Evolutionary conservation across 768 basidiomycete species (phyloP).

Genomic region (Mycena indigotica): DNA sequence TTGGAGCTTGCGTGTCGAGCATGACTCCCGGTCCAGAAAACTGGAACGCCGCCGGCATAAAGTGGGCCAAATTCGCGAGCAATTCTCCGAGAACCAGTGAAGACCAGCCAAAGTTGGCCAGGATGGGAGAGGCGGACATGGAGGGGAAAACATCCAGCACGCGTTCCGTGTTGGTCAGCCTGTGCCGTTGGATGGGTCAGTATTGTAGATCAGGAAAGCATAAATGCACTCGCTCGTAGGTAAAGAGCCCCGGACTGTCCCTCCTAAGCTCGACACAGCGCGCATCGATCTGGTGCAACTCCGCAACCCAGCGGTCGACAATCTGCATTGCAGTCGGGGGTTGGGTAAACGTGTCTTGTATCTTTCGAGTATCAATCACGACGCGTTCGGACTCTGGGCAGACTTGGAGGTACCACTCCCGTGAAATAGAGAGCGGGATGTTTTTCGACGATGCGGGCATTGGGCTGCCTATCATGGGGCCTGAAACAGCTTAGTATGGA

Average conservation of each 20-base stretch:
- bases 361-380: background rate
- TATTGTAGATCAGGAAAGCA: background rate
- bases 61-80: slow-evolving; percentile 46
- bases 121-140: slow-evolving; percentile 48
- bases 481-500: slow-evolving; percentile 21
- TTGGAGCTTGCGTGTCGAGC: slow-evolving; percentile 23
- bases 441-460: slow-evolving; percentile 34
- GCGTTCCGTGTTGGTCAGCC: slow-evolving; percentile 51
- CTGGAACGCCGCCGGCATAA: too few species aligned
- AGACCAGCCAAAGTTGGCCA: slow-evolving; percentile 64
- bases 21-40: too few species aligned
- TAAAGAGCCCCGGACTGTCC: slow-evolving; percentile 46
- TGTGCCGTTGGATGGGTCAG: slow-evolving; percentile 25
- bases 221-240: slow-evolving; percentile 48
- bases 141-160: slow-evolving; percentile 49
- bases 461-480: slow-evolving; percentile 47
- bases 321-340: slow-evolving; percentile 36
- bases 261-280: slow-evolving; percentile 51
- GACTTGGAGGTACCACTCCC: slow-evolving; percentile 43
- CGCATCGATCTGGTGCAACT: slow-evolving; percentile 44
- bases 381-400: slow-evolving; percentile 39
- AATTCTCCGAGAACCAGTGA: slow-evolving; percentile 56
- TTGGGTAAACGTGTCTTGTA: background rate
- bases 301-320: slow-evolving; percentile 48
- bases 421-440: slow-evolving; percentile 42